Conservation (phyloP, 148 eudicot species). For the Salicornia ramosissima region DNA sequence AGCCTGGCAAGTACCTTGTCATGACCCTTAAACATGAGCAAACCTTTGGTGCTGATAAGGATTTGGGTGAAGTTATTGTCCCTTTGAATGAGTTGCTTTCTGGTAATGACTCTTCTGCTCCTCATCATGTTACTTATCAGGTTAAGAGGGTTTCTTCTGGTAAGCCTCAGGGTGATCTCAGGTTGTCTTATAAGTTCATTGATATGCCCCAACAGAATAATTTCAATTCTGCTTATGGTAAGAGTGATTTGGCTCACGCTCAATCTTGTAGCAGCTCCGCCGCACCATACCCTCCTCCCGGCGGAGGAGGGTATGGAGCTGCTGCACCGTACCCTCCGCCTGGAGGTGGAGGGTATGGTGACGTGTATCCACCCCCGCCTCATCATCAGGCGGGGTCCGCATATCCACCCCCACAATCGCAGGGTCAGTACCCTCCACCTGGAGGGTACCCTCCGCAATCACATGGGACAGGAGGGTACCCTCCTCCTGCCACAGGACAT, state of each 20-base stretch:
- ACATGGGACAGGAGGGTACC: background rate
- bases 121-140: constrained; percentile 28
- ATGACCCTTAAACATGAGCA: constrained; percentile 34
- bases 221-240: background rate
- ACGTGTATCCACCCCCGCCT: constrained; percentile 7
- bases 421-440: background rate
- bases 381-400: constrained; percentile 8
- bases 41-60: constrained; percentile 40
- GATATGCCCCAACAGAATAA: constrained; percentile 5
- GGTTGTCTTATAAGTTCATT: constrained; percentile 28
- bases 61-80: constrained; percentile 41
- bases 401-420: constrained; percentile 16
- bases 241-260: background rate
- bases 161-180: constrained; percentile 33
- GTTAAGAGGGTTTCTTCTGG: constrained; percentile 30
- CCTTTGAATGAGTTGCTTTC: constrained; percentile 37
- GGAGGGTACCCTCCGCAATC: constrained; percentile 19
- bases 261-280: background rate
- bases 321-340: constrained; percentile 15
- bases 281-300: constrained; percentile 16
- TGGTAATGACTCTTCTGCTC: constrained; percentile 16
- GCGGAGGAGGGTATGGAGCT: constrained; percentile 11
- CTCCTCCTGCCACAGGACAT: no score
- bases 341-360: constrained; percentile 11
- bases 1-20: constrained; percentile 17